phyloP scores from a whole-genome alignment of 179 eudicot species.

The Silene vulgaris region DNA sequence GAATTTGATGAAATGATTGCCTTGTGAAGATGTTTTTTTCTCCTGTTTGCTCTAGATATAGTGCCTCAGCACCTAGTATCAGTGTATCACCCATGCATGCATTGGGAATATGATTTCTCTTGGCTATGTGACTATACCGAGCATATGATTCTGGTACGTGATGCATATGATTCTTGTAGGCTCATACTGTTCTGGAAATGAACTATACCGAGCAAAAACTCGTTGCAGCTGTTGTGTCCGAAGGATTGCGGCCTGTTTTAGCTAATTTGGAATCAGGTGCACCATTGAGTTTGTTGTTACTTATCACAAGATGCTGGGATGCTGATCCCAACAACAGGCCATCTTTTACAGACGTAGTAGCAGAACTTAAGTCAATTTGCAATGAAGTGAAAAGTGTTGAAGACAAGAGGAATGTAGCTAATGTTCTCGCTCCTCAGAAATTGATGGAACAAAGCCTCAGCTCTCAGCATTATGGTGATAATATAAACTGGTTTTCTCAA shows the following conservation, averaged over 20 bases:
- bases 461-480: constrained; percentile 36
- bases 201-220: constrained; percentile 94
- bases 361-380: constrained; percentile 44
- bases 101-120: too few relatives aligned
- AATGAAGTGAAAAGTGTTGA: constrained; percentile 30
- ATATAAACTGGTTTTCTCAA: constrained; percentile 58
- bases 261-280: constrained; percentile 44
- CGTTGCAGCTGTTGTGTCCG: constrained; percentile 83
- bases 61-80: too few relatives aligned
- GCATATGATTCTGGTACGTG: background rate
- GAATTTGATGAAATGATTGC: background rate
- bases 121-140: too few relatives aligned
- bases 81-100: too few relatives aligned
- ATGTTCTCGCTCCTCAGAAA: constrained; percentile 28
- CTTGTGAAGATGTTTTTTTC: background rate
- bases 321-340: constrained; percentile 61
- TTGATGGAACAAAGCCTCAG: constrained; percentile 22
- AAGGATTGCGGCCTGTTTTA: constrained; percentile 76
- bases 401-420: constrained; percentile 17
- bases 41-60: too few relatives aligned
- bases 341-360: constrained; percentile 66
- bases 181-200: constrained; percentile 98
- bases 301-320: constrained; percentile 84
- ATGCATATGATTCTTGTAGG: constrained; percentile 42
- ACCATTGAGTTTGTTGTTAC: constrained; percentile 47